Evolutionary conservation across 345 rosid genomes (phyloP).

Genomic region (Salix caprea): DNA sequence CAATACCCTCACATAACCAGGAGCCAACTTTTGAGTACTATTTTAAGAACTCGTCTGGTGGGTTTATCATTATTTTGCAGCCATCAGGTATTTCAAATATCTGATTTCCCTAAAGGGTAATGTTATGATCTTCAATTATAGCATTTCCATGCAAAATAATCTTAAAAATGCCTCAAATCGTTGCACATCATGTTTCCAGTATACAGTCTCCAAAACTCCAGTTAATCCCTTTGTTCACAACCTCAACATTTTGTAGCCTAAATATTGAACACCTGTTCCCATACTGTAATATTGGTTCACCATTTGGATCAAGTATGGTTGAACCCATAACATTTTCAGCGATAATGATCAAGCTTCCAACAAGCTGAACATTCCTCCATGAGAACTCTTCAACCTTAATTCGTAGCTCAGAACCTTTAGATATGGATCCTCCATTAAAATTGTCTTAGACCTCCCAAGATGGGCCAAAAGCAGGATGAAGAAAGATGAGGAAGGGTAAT

Average conservation of each 20-base stretch:
- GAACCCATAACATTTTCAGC: constrained; percentile 81
- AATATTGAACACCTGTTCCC: constrained; percentile 65
- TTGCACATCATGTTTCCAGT: constrained; percentile 77
- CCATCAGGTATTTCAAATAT: no score
- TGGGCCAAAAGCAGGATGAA: no score
- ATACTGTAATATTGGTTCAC: constrained; percentile 61
- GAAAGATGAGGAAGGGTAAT: no score
- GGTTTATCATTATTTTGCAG: no score
- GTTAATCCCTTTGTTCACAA: constrained; percentile 70
- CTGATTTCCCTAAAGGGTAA: constrained; percentile 46
- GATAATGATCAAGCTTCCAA: constrained; percentile 71
- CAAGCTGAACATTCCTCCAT: constrained; percentile 86
- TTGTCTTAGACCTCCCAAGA: constrained; percentile 7
- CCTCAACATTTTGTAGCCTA: constrained; percentile 62
- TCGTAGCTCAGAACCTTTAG: constrained; percentile 28
- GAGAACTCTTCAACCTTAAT: constrained; percentile 80
- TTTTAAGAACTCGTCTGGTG: constrained; percentile 50
- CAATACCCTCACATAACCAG: constrained; percentile 67
- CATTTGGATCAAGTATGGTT: constrained; percentile 35
- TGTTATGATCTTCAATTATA: constrained; percentile 77
- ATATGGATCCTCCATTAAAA: constrained; percentile 74
- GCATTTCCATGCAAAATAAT: constrained; percentile 80
- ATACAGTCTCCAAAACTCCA: constrained; percentile 61
- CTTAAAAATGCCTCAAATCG: constrained; percentile 61
- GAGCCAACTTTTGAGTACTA: constrained; percentile 42